Percentiles rank a stretch among this genome's conserved stretches.
Evolutionary conservation across 768 basidiomycete genomes (phyloP).

Genomic region (Psilocybe cyanescens): DNA sequence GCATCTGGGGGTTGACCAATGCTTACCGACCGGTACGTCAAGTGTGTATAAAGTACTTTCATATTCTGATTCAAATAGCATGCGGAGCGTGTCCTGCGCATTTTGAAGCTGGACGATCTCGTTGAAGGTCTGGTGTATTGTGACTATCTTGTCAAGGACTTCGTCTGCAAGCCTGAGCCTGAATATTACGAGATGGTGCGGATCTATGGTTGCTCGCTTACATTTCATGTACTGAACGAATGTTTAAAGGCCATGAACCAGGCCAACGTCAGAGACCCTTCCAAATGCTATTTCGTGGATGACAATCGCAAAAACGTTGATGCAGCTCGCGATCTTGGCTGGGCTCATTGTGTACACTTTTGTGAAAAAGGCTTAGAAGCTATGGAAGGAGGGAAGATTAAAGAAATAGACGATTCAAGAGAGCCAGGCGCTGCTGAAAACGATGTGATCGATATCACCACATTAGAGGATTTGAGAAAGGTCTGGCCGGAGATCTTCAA

Average conservation of each 20-base stretch:
- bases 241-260: constrained; percentile 61
- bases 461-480: constrained; percentile 67
- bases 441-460: constrained; percentile 54
- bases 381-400: constrained; percentile 64
- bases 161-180: constrained; percentile 82
- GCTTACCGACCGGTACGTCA: constrained; percentile 70
- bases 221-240: constrained; percentile 9
- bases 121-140: constrained; percentile 81
- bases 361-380: constrained; percentile 67
- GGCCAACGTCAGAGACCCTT: constrained; percentile 64
- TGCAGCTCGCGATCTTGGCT: constrained; percentile 66
- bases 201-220: neutral
- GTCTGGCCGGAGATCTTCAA: constrained; percentile 82
- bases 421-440: constrained; percentile 38
- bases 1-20: constrained; percentile 89
- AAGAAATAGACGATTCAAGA: constrained; percentile 47
- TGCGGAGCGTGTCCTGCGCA: constrained; percentile 76
- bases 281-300: constrained; percentile 80
- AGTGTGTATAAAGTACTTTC: neutral
- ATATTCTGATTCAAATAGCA: constrained; percentile 50
- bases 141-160: constrained; percentile 68
- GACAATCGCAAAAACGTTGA: constrained; percentile 74
- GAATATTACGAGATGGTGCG: constrained; percentile 68
- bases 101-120: constrained; percentile 72
- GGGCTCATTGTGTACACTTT: constrained; percentile 79